A percentile compares a stretch with the other conserved stretches of the same genome.
Conservation (phyloP, 2,329 filamentous ascomycete species). For the Cladorrhinum sp. region DNA sequence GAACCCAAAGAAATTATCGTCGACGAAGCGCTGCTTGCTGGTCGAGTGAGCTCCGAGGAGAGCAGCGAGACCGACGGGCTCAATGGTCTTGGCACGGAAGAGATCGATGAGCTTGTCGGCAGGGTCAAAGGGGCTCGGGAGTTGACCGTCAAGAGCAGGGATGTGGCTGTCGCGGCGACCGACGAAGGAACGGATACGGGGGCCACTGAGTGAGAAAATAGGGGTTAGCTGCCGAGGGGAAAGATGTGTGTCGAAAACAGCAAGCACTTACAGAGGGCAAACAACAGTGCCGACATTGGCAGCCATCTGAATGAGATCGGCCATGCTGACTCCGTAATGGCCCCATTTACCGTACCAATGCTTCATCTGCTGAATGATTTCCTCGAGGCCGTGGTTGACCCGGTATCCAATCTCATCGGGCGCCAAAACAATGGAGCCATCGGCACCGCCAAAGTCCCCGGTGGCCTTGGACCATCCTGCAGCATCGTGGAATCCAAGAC, state of each 20-base stretch:
- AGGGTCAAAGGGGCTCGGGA: slow-evolving; percentile 41
- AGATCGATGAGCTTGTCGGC: slow-evolving; percentile 44
- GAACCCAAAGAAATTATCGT: slow-evolving; percentile 36
- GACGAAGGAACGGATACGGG: slow-evolving; percentile 47
- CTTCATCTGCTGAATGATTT: slow-evolving; percentile 38
- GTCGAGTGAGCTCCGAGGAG: slow-evolving; percentile 54
- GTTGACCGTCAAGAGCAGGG: slow-evolving; percentile 41
- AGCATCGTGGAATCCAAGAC: slow-evolving; percentile 47
- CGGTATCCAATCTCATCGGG: slow-evolving; percentile 35
- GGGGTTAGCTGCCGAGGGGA: neutral
- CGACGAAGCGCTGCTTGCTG: slow-evolving; percentile 46
- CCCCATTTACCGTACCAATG: slow-evolving; percentile 40
- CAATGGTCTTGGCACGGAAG: slow-evolving; percentile 51
- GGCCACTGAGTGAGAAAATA: slow-evolving; percentile 35
- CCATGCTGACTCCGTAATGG: slow-evolving; percentile 42
- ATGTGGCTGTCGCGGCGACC: slow-evolving; percentile 45
- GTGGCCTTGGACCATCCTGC: slow-evolving; percentile 39
- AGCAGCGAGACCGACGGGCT: slow-evolving; percentile 48
- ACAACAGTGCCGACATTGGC: slow-evolving; percentile 46
- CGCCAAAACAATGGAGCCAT: slow-evolving; percentile 44
- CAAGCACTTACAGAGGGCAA: slow-evolving; percentile 41
- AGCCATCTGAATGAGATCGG: slow-evolving; percentile 53
- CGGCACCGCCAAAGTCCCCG: slow-evolving; percentile 41
- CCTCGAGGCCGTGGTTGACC: slow-evolving; percentile 47
- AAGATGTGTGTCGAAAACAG: neutral